A percentile compares a stretch with the other conserved stretches of the same genome.
Evolutionary conservation across 257 asterid species (phyloP).

Genomic region (Fraxinus excelsior): DNA sequence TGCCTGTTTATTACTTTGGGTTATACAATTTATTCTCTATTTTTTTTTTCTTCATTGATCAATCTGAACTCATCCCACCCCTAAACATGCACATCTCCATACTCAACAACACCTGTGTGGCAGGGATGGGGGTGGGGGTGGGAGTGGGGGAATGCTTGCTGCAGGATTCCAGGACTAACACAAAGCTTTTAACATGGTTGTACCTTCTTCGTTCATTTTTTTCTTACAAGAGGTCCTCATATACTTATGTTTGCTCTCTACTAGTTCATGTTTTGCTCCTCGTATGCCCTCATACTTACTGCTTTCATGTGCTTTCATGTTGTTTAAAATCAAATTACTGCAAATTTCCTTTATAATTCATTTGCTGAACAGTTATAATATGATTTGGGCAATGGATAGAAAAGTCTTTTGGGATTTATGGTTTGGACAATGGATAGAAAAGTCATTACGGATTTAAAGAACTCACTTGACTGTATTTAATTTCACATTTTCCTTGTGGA

Average conservation of each 20-base stretch:
- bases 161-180: not conserved
- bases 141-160: not conserved
- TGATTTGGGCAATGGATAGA: constrained; percentile 5
- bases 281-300: not conserved
- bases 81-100: not conserved
- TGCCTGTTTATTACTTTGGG: constrained; percentile 11
- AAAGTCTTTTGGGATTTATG: too few species aligned
- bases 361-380: not conserved
- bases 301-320: not conserved
- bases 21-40: constrained; percentile 1
- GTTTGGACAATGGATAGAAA: not conserved
- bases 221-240: not conserved
- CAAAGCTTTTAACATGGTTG: not conserved
- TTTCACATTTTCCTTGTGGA: not conserved
- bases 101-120: not conserved
- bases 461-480: not conserved
- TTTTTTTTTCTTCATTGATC: not conserved
- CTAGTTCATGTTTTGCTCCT: not conserved
- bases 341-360: not conserved
- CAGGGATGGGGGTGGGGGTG: not conserved
- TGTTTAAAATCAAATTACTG: constrained; percentile 2
- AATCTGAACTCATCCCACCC: constrained; percentile 7
- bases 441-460: not conserved
- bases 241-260: not conserved
- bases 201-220: not conserved